These are phyloP conservation scores for Hypsizygus marmoreus DNA, from an alignment of 768 basidiomycete genomes.

Conservation along the genomic window DNA sequence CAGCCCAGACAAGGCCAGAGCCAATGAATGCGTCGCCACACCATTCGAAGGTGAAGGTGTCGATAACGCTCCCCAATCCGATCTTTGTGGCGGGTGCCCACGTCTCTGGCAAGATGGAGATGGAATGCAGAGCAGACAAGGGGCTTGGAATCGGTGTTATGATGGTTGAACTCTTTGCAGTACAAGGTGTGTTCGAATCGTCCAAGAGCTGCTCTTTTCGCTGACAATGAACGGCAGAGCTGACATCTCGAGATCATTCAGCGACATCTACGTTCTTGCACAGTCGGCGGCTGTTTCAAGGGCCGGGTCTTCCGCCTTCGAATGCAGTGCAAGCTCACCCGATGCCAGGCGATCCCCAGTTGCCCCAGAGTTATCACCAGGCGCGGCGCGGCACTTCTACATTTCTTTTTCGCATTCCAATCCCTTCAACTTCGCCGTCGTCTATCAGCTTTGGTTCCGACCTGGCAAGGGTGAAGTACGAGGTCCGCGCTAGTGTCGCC, in stretches of 20 bases:
- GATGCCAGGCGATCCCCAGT: constrained; percentile 52
- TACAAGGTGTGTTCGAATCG: constrained; percentile 54
- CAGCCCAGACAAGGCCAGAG: constrained; percentile 36
- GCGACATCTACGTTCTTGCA: constrained; percentile 80
- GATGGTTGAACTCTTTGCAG: constrained; percentile 75
- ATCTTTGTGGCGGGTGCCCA: constrained; percentile 66
- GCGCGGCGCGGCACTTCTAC: constrained; percentile 78
- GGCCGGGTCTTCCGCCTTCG: constrained; percentile 78
- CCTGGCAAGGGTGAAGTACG: constrained; percentile 70
- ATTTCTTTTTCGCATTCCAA: constrained; percentile 77
- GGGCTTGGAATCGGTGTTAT: constrained; percentile 74
- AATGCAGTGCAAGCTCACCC: constrained; percentile 77
- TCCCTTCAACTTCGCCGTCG: constrained; percentile 68
- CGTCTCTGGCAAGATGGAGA: constrained; percentile 75
- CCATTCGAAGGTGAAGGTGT: constrained; percentile 78
- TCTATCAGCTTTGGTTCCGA: constrained; percentile 72
- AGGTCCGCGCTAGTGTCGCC: constrained; percentile 70
- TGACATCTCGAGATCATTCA: constrained; percentile 77
- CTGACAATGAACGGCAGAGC: constrained; percentile 45
- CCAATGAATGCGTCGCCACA: constrained; percentile 84
- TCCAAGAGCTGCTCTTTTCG: not conserved
- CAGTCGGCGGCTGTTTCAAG: constrained; percentile 73
- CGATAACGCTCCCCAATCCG: constrained; percentile 57
- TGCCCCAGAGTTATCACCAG: constrained; percentile 68
- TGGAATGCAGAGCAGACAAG: constrained; percentile 76